Evolutionary conservation across 495 filamentous ascomycete species (phyloP).

Genomic region (Melanomma pulvis-pyrius): DNA sequence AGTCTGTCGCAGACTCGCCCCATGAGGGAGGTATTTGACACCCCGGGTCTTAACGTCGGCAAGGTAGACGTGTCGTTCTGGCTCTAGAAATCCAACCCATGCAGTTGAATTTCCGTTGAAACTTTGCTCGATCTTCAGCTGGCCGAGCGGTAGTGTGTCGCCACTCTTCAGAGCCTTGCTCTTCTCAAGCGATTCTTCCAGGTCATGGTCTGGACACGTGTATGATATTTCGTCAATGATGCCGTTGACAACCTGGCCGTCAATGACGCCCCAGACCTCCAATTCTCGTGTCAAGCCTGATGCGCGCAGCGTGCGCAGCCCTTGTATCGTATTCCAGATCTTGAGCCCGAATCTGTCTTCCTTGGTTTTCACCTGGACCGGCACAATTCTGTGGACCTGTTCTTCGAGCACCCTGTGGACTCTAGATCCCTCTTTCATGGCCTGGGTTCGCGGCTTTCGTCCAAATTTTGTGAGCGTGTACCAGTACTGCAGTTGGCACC

Average conservation of each 20-base stretch:
- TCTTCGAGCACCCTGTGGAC: constrained; percentile 86
- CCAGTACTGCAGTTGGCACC: constrained; percentile 95
- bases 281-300: constrained; percentile 85
- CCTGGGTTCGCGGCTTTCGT: constrained; percentile 68
- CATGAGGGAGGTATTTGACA: constrained; percentile 62
- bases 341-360: constrained; percentile 83
- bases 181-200: constrained; percentile 54
- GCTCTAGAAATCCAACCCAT: constrained; percentile 18
- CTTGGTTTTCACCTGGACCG: constrained; percentile 68
- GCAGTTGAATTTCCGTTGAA: constrained; percentile 6
- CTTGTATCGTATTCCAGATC: constrained; percentile 92
- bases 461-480: constrained; percentile 80
- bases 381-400: constrained; percentile 75
- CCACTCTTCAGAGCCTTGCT: constrained; percentile 9
- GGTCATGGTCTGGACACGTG: constrained; percentile 68
- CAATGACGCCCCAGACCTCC: constrained; percentile 87
- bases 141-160: constrained; percentile 14
- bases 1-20: constrained; percentile 72
- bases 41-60: constrained; percentile 87
- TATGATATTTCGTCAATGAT: constrained; percentile 87
- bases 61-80: constrained; percentile 63
- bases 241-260: constrained; percentile 83
- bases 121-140: constrained; percentile 13
- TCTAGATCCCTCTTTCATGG: constrained; percentile 77
- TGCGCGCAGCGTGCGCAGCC: constrained; percentile 72